Percentiles rank a stretch among this genome's conserved stretches.
Evolutionary conservation across 2,329 filamentous ascomycete genomes (phyloP).

Genomic region (Mycosphaerella sp.): DNA sequence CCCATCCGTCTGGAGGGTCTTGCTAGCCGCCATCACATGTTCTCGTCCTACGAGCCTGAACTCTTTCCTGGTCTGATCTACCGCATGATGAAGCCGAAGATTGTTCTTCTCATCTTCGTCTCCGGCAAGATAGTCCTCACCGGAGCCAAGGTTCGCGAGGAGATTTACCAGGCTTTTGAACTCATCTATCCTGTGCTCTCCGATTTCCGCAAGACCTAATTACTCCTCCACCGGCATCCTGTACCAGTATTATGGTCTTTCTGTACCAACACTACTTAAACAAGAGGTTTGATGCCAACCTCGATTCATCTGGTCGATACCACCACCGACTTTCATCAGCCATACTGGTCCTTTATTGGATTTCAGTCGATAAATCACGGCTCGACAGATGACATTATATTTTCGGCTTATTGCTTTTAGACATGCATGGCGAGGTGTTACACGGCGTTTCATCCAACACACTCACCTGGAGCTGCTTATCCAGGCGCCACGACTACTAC

Average conservation of each 20-base stretch:
- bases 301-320: conserved; percentile 17
- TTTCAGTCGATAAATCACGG: conserved; percentile 5
- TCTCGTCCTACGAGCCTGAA: conserved; percentile 97
- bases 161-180: conserved; percentile 95
- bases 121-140: conserved; percentile 97
- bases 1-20: conserved; percentile 94
- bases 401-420: conserved; percentile 21
- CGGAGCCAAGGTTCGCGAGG: conserved; percentile 94
- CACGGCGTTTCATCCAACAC: conserved; percentile 17
- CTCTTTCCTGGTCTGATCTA: conserved; percentile 99
- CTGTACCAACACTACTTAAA: conserved; percentile 26
- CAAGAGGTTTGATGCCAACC: conserved; percentile 29
- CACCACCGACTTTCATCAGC: background rate
- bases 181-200: conserved; percentile 81
- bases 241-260: conserved; percentile 26
- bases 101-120: conserved; percentile 90
- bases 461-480: conserved; percentile 7
- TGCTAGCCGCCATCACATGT: conserved; percentile 96
- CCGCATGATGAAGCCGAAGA: conserved; percentile 99
- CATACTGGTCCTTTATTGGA: conserved; percentile 2
- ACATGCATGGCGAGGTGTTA: conserved; percentile 32
- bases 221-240: conserved; percentile 21
- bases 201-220: conserved; percentile 25
- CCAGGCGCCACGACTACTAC: conserved; percentile 10
- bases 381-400: conserved; percentile 10